These are phyloP conservation scores for Ilex aquifolium DNA, from an alignment of 257 asterid species.

Conservation along the genomic window DNA sequence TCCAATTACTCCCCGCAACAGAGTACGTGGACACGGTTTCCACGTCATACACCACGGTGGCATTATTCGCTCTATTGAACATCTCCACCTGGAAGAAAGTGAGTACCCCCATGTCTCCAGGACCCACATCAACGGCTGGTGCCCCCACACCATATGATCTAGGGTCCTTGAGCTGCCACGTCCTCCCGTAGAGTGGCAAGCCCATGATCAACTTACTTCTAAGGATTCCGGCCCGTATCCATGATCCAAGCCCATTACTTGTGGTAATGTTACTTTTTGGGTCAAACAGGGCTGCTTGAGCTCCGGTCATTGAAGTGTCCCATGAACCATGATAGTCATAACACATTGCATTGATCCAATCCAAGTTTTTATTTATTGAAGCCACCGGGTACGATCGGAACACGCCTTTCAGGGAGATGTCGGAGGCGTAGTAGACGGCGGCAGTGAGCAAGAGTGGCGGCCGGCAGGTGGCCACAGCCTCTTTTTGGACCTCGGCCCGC, in stretches of 20 bases:
- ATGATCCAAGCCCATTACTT: constrained; percentile 54
- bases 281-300: constrained; percentile 66
- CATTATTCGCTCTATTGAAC: constrained; percentile 40
- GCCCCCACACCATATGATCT: constrained; percentile 45
- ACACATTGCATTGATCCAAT: constrained; percentile 70
- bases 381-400: constrained; percentile 47
- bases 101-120: constrained; percentile 44
- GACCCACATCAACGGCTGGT: constrained; percentile 62
- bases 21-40: constrained; percentile 58
- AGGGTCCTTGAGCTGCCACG: constrained; percentile 66
- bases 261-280: constrained; percentile 52
- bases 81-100: constrained; percentile 49
- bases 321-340: constrained; percentile 74
- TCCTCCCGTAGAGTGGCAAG: constrained; percentile 63
- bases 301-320: constrained; percentile 58
- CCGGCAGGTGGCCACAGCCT: constrained; percentile 21
- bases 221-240: constrained; percentile 61
- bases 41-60: constrained; percentile 45
- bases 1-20: constrained; percentile 55
- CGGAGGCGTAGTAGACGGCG: constrained; percentile 70
- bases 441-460: constrained; percentile 67
- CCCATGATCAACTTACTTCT: constrained; percentile 66
- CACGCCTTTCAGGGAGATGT: constrained; percentile 28
- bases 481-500: constrained; percentile 48
- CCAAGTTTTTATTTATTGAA: constrained; percentile 49